A percentile compares a stretch with the other conserved stretches of the same genome.
phyloP scores from a whole-genome alignment of 2,329 filamentous ascomycete species.

The Sordariomycetes sp. region DNA sequence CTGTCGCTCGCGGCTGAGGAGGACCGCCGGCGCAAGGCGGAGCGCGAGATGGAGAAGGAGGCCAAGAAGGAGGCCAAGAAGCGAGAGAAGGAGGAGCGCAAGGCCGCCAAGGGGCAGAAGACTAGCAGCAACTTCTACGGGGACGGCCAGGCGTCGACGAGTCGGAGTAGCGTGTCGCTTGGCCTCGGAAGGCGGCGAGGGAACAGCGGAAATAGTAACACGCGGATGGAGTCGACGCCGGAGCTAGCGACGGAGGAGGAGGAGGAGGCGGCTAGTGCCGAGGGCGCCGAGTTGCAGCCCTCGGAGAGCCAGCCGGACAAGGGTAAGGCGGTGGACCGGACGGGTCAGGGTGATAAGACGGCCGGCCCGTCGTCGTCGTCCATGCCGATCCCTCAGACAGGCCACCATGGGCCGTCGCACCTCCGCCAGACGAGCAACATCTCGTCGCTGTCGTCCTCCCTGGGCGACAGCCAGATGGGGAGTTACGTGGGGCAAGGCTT shows the following conservation, averaged over 20 bases:
- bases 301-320: conserved; percentile 30
- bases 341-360: conserved; percentile 5
- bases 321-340: conserved; percentile 58
- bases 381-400: conserved; percentile 26
- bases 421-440: conserved; percentile 76
- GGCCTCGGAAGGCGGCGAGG: conserved; percentile 44
- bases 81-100: conserved; percentile 72
- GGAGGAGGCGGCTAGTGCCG: conserved; percentile 20
- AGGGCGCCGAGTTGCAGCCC: conserved; percentile 20
- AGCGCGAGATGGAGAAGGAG: conserved; percentile 68
- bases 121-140: conserved; percentile 21
- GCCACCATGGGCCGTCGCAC: conserved; percentile 44
- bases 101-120: conserved; percentile 52
- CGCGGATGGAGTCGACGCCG: conserved; percentile 41
- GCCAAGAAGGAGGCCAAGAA: conserved; percentile 69
- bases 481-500: conserved; percentile 27
- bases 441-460: conserved; percentile 70
- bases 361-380: conserved; percentile 20
- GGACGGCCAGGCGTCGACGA: conserved; percentile 33
- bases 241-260: conserved; percentile 13
- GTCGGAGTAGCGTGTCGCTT: conserved; percentile 52
- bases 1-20: conserved; percentile 87
- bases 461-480: conserved; percentile 49
- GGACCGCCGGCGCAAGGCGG: conserved; percentile 74
- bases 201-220: conserved; percentile 45